Evolutionary conservation across 176 grass and related monocot genomes (phyloP), one percentile per base, ranked within the genome.

Genomic region (Bolboschoenus planiculmis): DNA sequence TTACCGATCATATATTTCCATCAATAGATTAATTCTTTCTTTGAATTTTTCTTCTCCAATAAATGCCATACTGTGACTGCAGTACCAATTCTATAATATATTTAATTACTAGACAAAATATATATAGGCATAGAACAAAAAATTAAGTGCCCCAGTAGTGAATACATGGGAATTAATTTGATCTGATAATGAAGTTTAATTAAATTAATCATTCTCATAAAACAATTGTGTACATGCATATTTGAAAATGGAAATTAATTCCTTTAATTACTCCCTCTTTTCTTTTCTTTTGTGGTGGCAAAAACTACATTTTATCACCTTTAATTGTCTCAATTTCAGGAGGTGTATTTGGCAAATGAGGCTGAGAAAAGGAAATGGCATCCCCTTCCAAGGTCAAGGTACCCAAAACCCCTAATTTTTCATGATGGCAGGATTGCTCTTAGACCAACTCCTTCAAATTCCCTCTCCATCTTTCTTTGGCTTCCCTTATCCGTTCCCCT

Each of bases 391-490:
- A 89, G 85, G 3, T 83, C 71, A 58, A 61, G 84, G 10, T 89
- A 81, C 85, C 84, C 90, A 26, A 90, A 85, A 44, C 87, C 92
- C 7, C 59, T 92, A 37, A 57, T 97, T n/a, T 97, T 97, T 82
- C 95, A 97, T 85, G 95, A 97, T 84, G 95, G 92, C 39, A 87
- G 95, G 58, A 78, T 89, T 11, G 92, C 95, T 21, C 90, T 97
- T 84, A 79, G 80, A 0, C 92, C 95, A 36, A 92, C 88, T 27
- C 85, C 90, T 0, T 3, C 64, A 0, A 86, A 84, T 51, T 88
- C 90, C 39, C 86, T 91, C 0, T 65, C 74, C 21, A 85, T 94
- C 88, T 94, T 94, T 84, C 24, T 84, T 70, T 97, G 92, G 95
- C 78, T 92, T 37, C 95, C 90, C 10, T 34, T 97, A 3, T 90